Evolutionary conservation across 2,329 filamentous ascomycete species (phyloP).

Genomic region (Grosmannia huntii): DNA sequence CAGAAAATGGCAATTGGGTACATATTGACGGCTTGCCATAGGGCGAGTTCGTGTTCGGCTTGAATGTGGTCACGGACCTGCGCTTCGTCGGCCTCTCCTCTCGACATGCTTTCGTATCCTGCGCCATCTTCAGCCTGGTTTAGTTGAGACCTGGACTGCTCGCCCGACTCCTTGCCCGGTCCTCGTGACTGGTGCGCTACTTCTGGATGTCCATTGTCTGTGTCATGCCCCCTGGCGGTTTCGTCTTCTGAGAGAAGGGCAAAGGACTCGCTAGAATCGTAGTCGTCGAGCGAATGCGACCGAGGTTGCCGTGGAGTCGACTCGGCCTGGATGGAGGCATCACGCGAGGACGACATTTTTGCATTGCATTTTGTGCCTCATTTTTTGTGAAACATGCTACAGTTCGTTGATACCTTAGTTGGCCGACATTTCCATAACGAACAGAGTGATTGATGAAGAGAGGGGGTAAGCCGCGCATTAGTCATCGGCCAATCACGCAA

Average conservation of each 20-base stretch:
- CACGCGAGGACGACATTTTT: background rate
- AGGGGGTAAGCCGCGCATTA: no score
- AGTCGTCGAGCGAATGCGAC: background rate
- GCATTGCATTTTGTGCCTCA: background rate
- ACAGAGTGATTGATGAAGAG: background rate
- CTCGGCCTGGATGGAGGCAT: background rate
- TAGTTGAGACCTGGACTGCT: background rate
- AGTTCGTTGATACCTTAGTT: background rate
- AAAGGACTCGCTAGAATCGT: background rate
- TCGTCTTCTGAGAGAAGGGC: background rate
- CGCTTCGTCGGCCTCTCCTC: background rate
- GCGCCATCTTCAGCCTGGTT: background rate
- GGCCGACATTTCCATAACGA: no score
- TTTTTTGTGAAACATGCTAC: background rate
- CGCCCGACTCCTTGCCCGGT: no score
- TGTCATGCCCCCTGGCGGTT: background rate
- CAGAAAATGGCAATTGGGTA: conserved; percentile 12
- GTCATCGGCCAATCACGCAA: background rate
- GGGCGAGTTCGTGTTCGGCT: background rate
- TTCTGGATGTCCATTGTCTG: background rate
- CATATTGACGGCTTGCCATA: background rate
- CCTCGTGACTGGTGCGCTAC: no score
- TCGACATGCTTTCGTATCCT: background rate
- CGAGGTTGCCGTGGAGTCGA: background rate
- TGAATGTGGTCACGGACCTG: background rate